phyloP scores from a whole-genome alignment of 108 stramenopile genomes.

The Cyclotella choctawhatcheeana region DNA sequence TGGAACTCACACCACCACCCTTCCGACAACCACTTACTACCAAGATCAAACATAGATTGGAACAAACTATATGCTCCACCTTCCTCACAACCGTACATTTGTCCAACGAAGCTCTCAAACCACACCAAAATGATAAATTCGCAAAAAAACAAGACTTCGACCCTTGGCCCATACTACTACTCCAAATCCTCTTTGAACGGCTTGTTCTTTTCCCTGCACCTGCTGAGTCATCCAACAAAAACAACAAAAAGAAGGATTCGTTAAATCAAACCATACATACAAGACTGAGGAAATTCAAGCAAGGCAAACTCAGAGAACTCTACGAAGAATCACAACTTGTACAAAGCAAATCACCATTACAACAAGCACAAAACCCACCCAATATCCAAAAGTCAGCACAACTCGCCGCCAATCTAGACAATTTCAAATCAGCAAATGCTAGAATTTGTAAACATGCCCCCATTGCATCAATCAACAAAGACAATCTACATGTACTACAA shows the following conservation, averaged over 20 bases:
- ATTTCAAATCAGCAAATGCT: constrained; percentile 16
- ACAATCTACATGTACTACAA: not conserved
- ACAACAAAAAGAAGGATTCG: too few species aligned
- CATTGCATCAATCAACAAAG: not conserved
- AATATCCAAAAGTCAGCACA: constrained; percentile 16
- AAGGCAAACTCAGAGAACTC: not conserved
- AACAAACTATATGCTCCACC: not conserved
- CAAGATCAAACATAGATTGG: not conserved
- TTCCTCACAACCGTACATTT: not conserved
- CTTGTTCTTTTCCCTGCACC: too few species aligned
- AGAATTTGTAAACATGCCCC: not conserved
- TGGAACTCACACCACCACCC: not conserved
- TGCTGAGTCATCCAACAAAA: too few species aligned
- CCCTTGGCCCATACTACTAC: not conserved
- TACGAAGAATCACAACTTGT: not conserved
- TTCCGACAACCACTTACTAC: not conserved
- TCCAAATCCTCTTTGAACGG: too few species aligned
- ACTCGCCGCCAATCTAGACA: constrained; percentile 23
- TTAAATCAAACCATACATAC: not conserved
- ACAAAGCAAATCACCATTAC: not conserved
- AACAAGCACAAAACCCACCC: not conserved
- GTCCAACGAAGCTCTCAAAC: not conserved
- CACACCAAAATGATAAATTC: not conserved
- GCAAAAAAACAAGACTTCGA: not conserved
- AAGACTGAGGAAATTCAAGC: not conserved